These are phyloP conservation scores for Coriaria nepalensis DNA, from an alignment of 306 rosid genomes.

Conservation along the genomic window DNA sequence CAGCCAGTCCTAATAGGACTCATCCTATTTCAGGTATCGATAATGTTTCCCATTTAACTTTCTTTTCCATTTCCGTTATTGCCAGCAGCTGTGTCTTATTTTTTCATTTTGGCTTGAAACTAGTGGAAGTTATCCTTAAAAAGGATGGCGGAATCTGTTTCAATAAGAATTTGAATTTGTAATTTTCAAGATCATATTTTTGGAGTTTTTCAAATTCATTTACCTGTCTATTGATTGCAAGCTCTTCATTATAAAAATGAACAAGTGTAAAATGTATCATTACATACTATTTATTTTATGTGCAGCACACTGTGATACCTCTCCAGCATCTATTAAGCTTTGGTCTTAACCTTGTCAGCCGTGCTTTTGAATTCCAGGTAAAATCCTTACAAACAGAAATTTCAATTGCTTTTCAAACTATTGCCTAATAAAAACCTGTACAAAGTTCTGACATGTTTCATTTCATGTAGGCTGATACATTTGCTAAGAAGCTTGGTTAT, in stretches of 20 bases:
- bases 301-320: conserved; percentile 87
- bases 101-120: no score
- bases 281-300: conserved; percentile 16
- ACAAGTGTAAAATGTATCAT: conserved; percentile 9
- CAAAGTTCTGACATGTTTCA: conserved; percentile 4
- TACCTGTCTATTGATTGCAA: no score
- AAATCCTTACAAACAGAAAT: not conserved
- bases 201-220: no score
- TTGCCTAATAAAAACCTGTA: not conserved
- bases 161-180: no score
- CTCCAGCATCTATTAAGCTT: conserved; percentile 83
- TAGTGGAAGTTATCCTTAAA: no score
- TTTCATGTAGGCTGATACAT: conserved; percentile 68
- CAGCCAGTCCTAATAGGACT: conserved; percentile 95
- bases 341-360: conserved; percentile 84
- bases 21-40: conserved; percentile 71
- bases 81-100: no score
- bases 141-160: no score
- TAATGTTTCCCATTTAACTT: no score
- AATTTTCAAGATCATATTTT: no score
- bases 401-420: not conserved
- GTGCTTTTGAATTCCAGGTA: conserved; percentile 93
- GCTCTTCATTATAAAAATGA: no score
- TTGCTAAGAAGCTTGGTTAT: conserved; percentile 78
- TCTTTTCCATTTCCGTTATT: no score